Base-by-base conservation (phyloP, 441 rosid species). In the Dalechampia spathulata region DNA sequence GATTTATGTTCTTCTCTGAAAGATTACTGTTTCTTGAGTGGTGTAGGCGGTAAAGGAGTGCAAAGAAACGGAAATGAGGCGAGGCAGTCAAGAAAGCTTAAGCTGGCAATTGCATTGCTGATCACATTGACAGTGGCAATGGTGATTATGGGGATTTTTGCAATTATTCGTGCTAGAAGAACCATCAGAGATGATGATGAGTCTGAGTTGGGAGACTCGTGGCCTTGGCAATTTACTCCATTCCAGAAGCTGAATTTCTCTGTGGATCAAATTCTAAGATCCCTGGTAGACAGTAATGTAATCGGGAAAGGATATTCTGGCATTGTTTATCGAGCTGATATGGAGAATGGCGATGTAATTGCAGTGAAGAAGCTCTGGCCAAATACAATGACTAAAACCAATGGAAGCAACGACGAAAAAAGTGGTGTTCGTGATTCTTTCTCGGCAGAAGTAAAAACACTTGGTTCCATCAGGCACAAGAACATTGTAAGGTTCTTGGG, bases 281-380 rank as follows among this genome's bases (percentile, higher is more conserved):
- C 89, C 61, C 74, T 93, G 11, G 87, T 83, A 48, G 99, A 93
- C 55, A 48, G 75, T 56, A 93, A 90, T 58, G 86, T 93, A 55
- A 76, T 93, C n/a, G 97, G 99, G 40, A 93, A 93, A 76, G 99
- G 99, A 27, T 93, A 89, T 60, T 93, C 99, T 0, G 97, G 97
- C 1, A 65, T 87, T 32, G 96, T 93, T 56, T 93, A 93, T 67
- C 87, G 90, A 0, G 99, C 99, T n/a, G 95, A 87, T 13, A 77
- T 90, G 76, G 95, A 75, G 37, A 84, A 81, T 2, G 95, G 96
- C 5, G 95, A 93, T 45, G 83, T 87, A 28, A 83, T 93, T 57
- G 96, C 99, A 0, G 97, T 93, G 25, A 93, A 93, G 82, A 93
- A 90, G 80, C 86, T 93, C 4, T 93, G 99, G 99, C 87, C 96